Evolutionary conservation across 371 early-diverging fungal genomes (phyloP).

Genomic region (Zychaea mexicana): DNA sequence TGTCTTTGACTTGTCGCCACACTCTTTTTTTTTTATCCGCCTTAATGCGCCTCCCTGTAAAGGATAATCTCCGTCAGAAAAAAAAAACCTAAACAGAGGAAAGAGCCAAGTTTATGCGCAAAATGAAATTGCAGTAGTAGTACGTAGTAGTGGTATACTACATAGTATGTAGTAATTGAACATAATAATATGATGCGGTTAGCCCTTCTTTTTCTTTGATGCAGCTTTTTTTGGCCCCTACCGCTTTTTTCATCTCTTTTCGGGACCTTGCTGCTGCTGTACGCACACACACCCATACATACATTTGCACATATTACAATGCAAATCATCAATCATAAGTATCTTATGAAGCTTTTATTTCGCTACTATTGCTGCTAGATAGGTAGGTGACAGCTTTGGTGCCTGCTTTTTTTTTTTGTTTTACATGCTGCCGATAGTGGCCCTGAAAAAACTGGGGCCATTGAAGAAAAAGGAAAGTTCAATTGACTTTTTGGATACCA

Average conservation of each 20-base stretch:
- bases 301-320: no score
- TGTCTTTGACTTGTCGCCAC: conserved; percentile 24
- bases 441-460: neutral
- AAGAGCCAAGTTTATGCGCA: neutral
- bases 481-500: neutral
- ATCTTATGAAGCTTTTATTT: no score
- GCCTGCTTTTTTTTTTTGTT: no score
- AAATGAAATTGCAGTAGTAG: no score
- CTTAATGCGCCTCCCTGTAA: conserved; percentile 1
- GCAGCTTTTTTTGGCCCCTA: neutral
- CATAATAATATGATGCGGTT: no score
- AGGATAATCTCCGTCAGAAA: neutral
- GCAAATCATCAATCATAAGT: no score
- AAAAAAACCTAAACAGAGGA: neutral
- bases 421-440: neutral
- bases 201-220: neutral
- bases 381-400: neutral
- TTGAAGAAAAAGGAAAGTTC: neutral
- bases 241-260: neutral
- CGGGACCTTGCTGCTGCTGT: no score
- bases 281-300: no score
- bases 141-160: no score
- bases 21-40: no score
- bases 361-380: no score
- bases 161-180: no score